Percentiles rank a stretch among this genome's conserved stretches.
Evolutionary conservation across 345 rosid genomes (phyloP).

Genomic region (Camelina laxa): DNA sequence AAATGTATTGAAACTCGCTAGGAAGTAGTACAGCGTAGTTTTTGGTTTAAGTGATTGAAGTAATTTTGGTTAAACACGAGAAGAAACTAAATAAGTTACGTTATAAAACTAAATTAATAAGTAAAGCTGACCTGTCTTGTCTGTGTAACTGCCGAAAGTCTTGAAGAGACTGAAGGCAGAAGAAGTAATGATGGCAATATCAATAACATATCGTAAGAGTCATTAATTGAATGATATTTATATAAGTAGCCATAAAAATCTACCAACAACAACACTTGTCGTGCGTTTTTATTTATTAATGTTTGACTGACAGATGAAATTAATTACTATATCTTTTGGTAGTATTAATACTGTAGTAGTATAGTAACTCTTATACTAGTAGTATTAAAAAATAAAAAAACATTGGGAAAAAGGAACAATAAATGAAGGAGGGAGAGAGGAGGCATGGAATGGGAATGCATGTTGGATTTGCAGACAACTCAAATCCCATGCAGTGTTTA

Average conservation of each 20-base stretch:
- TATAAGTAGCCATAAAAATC: conserved; percentile 22
- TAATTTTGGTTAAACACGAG: not conserved
- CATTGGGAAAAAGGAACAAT: conserved; percentile 41
- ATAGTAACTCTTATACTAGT: not conserved
- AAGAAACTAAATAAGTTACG: not conserved
- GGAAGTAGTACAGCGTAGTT: not conserved
- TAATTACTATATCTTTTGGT: not conserved
- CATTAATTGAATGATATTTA: not conserved
- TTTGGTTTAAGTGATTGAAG: not conserved
- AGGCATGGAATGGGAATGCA: conserved; percentile 39
- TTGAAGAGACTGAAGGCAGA: conserved; percentile 38
- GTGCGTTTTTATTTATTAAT: conserved; percentile 29
- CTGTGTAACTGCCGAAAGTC: conserved; percentile 36
- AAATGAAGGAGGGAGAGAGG: conserved; percentile 34
- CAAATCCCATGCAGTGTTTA: conserved; percentile 47
- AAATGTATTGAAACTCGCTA: not conserved
- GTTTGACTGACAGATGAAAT: conserved; percentile 40
- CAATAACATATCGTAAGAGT: conserved; percentile 1
- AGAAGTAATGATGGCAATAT: conserved; percentile 38
- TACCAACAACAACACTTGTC: conserved; percentile 28
- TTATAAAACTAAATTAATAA: not conserved
- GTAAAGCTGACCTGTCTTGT: conserved; percentile 41
- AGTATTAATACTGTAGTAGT: not conserved
- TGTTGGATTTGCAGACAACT: conserved; percentile 44
- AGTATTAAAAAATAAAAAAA: not conserved